phyloP scores from a whole-genome alignment of 139 green algal species.

The Raphidocelis subcapitata region DNA sequence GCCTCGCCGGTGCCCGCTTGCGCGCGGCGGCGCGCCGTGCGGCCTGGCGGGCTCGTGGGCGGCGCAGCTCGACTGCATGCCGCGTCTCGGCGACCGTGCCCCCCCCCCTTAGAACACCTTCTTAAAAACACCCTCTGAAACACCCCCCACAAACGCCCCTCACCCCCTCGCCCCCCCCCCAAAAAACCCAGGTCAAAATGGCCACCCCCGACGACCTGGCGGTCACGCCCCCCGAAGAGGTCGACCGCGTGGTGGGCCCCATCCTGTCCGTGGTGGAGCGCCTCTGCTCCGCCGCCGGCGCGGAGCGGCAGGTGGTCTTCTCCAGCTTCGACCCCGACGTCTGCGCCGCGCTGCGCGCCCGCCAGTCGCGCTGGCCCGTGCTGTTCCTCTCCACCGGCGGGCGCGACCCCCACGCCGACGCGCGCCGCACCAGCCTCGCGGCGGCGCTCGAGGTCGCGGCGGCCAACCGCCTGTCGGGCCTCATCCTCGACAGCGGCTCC shows the following conservation, averaged over 20 bases:
- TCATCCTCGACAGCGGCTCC: conserved; percentile 64
- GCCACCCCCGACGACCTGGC: conserved; percentile 47
- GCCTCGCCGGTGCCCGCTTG: too few species aligned
- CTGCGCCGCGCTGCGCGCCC: conserved; percentile 47
- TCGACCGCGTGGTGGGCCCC: conserved; percentile 50
- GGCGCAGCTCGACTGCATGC: too few species aligned
- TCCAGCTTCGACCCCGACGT: conserved; percentile 88
- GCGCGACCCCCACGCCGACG: conserved; percentile 58
- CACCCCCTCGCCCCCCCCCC: too few species aligned
- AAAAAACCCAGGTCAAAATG: too few species aligned
- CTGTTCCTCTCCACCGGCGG: conserved; percentile 78
- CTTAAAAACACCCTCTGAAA: too few species aligned
- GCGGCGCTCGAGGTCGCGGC: conserved; percentile 66
- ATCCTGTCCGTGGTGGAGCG: conserved; percentile 30
- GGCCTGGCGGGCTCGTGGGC: too few species aligned
- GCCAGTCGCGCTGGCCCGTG: conserved; percentile 56
- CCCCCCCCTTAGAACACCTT: too few species aligned
- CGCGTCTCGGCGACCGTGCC: too few species aligned
- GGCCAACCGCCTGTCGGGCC: conserved; percentile 50
- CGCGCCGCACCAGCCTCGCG: conserved; percentile 61
- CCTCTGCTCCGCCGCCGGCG: background rate
- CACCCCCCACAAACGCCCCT: too few species aligned
- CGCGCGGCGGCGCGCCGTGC: too few species aligned
- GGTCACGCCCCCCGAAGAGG: conserved; percentile 54
- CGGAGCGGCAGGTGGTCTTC: conserved; percentile 56